phyloP scores from a whole-genome alignment of 345 rosid species.

The Hevea brasiliensis region DNA sequence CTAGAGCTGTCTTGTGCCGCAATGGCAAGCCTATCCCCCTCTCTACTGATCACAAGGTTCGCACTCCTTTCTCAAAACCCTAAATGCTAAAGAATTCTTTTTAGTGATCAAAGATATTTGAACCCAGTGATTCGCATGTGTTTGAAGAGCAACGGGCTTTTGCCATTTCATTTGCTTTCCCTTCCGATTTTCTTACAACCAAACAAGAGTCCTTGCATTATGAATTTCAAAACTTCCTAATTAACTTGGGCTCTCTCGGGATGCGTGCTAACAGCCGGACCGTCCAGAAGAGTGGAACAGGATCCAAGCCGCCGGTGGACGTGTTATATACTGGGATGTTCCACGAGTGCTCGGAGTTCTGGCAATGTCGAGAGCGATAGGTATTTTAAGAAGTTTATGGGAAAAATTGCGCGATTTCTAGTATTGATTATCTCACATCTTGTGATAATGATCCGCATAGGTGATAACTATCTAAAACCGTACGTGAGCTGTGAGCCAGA shows the following conservation, averaged over 20 bases:
- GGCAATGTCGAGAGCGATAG: slow-evolving; percentile 49
- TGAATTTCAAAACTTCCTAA: not conserved
- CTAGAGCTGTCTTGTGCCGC: slow-evolving; percentile 58
- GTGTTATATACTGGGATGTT: slow-evolving; percentile 46
- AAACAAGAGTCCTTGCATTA: not conserved
- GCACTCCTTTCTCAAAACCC: not conserved
- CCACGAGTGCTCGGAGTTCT: slow-evolving; percentile 46
- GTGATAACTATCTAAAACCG: slow-evolving; percentile 47
- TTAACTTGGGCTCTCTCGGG: not conserved
- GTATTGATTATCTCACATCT: not conserved
- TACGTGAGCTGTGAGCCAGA: slow-evolving; percentile 43
- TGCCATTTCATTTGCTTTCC: too few relatives aligned
- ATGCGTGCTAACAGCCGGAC: slow-evolving; percentile 33
- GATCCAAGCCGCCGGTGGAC: slow-evolving; percentile 44
- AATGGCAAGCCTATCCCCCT: slow-evolving; percentile 40
- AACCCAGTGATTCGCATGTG: not conserved
- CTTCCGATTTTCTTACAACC: not conserved
- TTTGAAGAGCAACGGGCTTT: not conserved
- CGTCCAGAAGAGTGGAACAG: slow-evolving; percentile 42
- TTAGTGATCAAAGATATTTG: too few relatives aligned
- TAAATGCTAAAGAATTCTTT: too few relatives aligned
- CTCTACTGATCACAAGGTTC: slow-evolving; percentile 38
- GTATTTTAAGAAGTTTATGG: slow-evolving; percentile 6
- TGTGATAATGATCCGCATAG: slow-evolving; percentile 5
- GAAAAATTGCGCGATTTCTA: not conserved